Conservation (phyloP, 306 rosid genomes). For the Trifolium subterraneum region DNA sequence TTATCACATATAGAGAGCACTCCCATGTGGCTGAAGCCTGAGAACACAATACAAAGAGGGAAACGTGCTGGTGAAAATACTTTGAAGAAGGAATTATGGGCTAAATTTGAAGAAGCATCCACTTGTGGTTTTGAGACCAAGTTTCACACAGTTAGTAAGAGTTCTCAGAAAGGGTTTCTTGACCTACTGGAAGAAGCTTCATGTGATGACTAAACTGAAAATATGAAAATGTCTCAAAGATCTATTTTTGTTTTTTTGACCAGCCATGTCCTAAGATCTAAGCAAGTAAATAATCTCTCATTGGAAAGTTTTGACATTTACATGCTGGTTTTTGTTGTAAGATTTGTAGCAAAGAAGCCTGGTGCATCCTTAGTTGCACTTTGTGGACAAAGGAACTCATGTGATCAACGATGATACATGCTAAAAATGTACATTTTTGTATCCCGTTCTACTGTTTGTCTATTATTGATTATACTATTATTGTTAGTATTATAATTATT, state of each 20-base stretch:
- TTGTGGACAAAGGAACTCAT: background rate
- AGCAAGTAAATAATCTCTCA: constrained; percentile 36
- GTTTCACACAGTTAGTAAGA: constrained; percentile 30
- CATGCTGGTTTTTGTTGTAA: constrained; percentile 43
- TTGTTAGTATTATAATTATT: background rate
- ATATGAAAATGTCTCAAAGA: constrained; percentile 5
- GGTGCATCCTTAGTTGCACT: constrained; percentile 24
- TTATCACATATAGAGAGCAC: constrained; percentile 55
- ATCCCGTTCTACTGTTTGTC: background rate
- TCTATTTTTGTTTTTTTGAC: background rate
- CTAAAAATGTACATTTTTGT: constrained; percentile 36
- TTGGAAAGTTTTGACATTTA: constrained; percentile 42
- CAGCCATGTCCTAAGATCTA: constrained; percentile 9
- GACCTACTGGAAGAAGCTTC: constrained; percentile 89
- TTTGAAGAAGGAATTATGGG: constrained; percentile 88
- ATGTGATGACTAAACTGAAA: constrained; percentile 49
- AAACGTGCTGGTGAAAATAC: constrained; percentile 88
- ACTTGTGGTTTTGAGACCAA: constrained; percentile 43
- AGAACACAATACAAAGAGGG: constrained; percentile 58
- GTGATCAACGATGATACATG: background rate
- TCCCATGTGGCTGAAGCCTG: constrained; percentile 66
- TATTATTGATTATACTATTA: too few species aligned
- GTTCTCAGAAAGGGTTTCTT: constrained; percentile 67
- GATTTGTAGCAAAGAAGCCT: constrained; percentile 28
- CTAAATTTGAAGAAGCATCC: constrained; percentile 86